phyloP scores from a whole-genome alignment of 179 eudicot species.

The Camellia oleifera region DNA sequence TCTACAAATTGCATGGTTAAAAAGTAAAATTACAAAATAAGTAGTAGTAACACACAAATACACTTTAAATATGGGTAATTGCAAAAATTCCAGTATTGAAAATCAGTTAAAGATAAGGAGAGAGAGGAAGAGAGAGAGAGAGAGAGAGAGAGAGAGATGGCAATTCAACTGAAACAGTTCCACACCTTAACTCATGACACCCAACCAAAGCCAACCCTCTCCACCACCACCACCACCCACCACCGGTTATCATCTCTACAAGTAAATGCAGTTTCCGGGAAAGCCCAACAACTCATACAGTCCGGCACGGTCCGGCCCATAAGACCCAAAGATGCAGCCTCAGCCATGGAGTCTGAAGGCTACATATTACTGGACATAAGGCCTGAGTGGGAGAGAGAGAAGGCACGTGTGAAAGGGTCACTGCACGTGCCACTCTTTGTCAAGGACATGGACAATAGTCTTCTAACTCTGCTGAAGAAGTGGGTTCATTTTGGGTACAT shows the following conservation, averaged over 20 bases:
- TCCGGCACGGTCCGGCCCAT: conserved; percentile 57
- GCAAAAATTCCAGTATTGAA: not conserved
- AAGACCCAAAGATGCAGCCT: conserved; percentile 58
- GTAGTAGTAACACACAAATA: not conserved
- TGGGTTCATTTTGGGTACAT: conserved; percentile 98
- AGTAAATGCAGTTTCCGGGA: conserved; percentile 39
- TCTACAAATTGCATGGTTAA: not conserved
- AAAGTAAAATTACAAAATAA: not conserved
- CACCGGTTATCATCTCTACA: conserved; percentile 20
- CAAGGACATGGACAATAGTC: conserved; percentile 58
- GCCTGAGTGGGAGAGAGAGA: conserved; percentile 87
- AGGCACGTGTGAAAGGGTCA: conserved; percentile 73
- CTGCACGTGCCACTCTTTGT: conserved; percentile 81
- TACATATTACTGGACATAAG: conserved; percentile 67
- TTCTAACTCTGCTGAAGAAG: conserved; percentile 69
- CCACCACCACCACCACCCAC: not conserved
- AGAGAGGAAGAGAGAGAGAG: not conserved
- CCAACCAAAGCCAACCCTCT: conserved; percentile 17
- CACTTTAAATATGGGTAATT: not conserved
- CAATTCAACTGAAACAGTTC: conserved; percentile 42
- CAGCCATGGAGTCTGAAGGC: conserved; percentile 47
- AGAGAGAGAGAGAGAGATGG: conserved; percentile 33
- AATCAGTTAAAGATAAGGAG: conserved; percentile 11
- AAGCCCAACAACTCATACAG: conserved; percentile 55
- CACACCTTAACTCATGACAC: conserved; percentile 19